A percentile compares a stretch with the other conserved stretches of the same genome.
phyloP scores from a whole-genome alignment of 2,329 filamentous ascomycete species.

The Verticillium klebahnii region DNA sequence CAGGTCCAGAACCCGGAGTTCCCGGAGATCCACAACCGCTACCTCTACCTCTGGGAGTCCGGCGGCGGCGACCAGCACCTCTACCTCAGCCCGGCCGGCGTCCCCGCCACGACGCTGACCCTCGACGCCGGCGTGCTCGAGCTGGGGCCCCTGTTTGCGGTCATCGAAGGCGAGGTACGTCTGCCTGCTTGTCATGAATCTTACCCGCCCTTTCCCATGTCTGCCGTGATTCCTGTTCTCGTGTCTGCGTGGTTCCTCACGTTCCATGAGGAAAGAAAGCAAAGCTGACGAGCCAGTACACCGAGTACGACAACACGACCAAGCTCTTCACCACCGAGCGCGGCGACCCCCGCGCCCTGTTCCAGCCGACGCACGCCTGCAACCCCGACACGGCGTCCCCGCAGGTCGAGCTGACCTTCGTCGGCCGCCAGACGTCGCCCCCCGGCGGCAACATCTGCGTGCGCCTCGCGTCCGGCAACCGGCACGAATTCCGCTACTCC shows the following conservation, averaged over 20 bases:
- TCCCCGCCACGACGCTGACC: conserved; percentile 27
- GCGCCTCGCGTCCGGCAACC: conserved; percentile 27
- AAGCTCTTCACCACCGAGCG: conserved; percentile 44
- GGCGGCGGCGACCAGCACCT: conserved; percentile 35
- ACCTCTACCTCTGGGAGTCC: conserved; percentile 28
- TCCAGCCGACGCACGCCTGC: conserved; percentile 34
- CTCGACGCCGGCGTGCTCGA: conserved; percentile 31
- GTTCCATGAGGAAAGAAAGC: too few relatives aligned
- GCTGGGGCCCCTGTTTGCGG: conserved; percentile 21
- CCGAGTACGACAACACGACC: conserved; percentile 37
- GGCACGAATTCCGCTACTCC: conserved; percentile 37
- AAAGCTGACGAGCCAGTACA: conserved; percentile 23
- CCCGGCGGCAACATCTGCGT: conserved; percentile 34
- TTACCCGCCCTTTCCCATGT: not conserved
- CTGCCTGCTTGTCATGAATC: not conserved
- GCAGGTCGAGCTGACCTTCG: conserved; percentile 31
- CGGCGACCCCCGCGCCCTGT: conserved; percentile 34
- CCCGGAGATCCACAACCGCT: conserved; percentile 29
- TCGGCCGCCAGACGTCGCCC: conserved; percentile 17
- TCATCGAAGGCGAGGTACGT: conserved; percentile 39
- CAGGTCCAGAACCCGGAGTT: conserved; percentile 31
- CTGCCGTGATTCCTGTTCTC: too few relatives aligned
- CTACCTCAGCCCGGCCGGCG: conserved; percentile 32
- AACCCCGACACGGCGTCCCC: conserved; percentile 33
- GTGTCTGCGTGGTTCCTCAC: too few relatives aligned